These are phyloP conservation scores for Cryptosporidium andersoni DNA, from an alignment of 169 alveolate genomes.

Conservation along the genomic window DNA sequence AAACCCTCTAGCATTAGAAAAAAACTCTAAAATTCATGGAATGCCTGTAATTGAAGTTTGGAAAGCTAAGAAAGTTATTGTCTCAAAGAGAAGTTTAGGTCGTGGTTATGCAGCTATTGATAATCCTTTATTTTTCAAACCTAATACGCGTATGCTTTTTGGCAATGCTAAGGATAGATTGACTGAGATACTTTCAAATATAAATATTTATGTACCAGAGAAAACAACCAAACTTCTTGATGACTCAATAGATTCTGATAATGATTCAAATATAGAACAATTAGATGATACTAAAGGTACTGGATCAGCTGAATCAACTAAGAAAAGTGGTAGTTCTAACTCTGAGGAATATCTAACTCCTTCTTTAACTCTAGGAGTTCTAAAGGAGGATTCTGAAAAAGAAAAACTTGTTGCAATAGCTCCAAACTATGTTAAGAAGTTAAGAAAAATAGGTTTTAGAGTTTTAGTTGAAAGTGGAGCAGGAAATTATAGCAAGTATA, in stretches of 20 bases:
- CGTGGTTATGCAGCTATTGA: slow-evolving; percentile 94
- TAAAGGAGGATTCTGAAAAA: slow-evolving; percentile 72
- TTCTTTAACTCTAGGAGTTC: slow-evolving; percentile 73
- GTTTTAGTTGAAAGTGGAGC: slow-evolving; percentile 84
- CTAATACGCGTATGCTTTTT: slow-evolving; percentile 87
- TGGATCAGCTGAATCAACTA: background rate
- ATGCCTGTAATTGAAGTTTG: slow-evolving; percentile 95
- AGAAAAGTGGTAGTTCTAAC: slow-evolving; percentile 13
- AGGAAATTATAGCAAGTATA: slow-evolving; percentile 81
- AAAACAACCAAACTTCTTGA: slow-evolving; percentile 2
- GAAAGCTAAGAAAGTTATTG: slow-evolving; percentile 88
- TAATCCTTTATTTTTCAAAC: slow-evolving; percentile 90
- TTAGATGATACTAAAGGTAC: slow-evolving; percentile 6
- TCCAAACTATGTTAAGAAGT: slow-evolving; percentile 82
- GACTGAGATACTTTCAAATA: slow-evolving; percentile 24
- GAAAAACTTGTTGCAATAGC: slow-evolving; percentile 83
- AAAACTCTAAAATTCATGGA: slow-evolving; percentile 89
- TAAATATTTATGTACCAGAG: slow-evolving; percentile 11
- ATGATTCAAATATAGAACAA: slow-evolving; percentile 45
- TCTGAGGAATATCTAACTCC: slow-evolving; percentile 64
- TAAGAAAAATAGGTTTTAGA: slow-evolving; percentile 83
- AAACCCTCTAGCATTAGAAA: slow-evolving; percentile 90
- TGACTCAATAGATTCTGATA: slow-evolving; percentile 60
- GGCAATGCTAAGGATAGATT: slow-evolving; percentile 86
- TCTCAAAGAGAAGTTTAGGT: slow-evolving; percentile 90